Conservation (phyloP, 805 yeast species). For the Scheffersomyces amazonensis region DNA sequence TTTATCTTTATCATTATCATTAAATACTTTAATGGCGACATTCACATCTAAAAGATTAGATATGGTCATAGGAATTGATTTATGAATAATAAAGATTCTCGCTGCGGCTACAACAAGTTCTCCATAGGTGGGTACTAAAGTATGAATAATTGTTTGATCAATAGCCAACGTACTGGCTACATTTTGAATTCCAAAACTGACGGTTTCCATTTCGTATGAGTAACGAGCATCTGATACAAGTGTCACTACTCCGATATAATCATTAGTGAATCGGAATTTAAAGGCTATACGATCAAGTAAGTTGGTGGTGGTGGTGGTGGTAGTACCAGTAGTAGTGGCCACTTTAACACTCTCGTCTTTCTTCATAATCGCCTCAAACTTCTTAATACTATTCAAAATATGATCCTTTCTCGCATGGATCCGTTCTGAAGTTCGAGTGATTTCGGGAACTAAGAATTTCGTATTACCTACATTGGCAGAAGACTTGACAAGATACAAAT, state of each 20-base stretch:
- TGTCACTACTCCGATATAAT: conserved; percentile 36
- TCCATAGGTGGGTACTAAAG: conserved; percentile 32
- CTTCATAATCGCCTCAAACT: conserved; percentile 1
- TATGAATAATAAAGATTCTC: conserved; percentile 37
- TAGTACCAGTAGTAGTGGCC: background rate
- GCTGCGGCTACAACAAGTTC: conserved; percentile 40
- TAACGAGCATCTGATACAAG: conserved; percentile 27
- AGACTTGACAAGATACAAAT: conserved; percentile 2
- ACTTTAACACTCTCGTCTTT: conserved; percentile 1
- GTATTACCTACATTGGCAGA: conserved; percentile 7
- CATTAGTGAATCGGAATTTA: conserved; percentile 22
- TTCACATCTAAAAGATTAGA: conserved; percentile 44
- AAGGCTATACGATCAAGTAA: conserved; percentile 12
- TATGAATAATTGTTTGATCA: background rate
- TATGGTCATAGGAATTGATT: conserved; percentile 38
- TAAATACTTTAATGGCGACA: conserved; percentile 40
- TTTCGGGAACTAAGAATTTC: conserved; percentile 7
- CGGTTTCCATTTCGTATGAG: conserved; percentile 34
- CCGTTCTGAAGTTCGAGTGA: background rate
- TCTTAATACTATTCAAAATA: background rate
- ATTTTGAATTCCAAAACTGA: conserved; percentile 19
- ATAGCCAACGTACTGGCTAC: conserved; percentile 13
- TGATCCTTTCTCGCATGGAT: background rate
- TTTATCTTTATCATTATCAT: conserved; percentile 24
- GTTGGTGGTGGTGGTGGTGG: no score